These are phyloP conservation scores for Picea abies DNA, from an alignment of 83 land plant genomes.

Conservation along the genomic window DNA sequence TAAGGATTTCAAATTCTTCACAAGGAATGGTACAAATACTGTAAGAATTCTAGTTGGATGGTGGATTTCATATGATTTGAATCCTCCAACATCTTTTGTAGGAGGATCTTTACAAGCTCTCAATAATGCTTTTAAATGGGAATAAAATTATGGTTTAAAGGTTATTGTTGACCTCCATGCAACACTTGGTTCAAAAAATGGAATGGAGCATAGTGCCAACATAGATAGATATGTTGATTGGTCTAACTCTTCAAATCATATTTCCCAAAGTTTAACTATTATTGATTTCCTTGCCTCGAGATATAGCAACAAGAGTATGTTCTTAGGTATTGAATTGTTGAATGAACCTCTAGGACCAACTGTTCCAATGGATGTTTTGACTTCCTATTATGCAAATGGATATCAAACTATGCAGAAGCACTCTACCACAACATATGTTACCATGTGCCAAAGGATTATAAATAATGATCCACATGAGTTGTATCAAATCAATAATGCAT, in stretches of 20 bases:
- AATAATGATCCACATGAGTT: slow-evolving; percentile 46
- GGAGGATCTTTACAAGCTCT: slow-evolving; percentile 53
- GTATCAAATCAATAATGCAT: slow-evolving; percentile 49
- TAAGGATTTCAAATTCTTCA: slow-evolving; percentile 51
- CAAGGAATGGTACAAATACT: slow-evolving; percentile 50
- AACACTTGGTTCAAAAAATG: slow-evolving; percentile 78
- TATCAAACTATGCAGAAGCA: slow-evolving; percentile 68
- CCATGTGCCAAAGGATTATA: slow-evolving; percentile 59
- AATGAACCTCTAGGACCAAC: slow-evolving; percentile 69
- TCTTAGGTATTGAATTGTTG: slow-evolving; percentile 79
- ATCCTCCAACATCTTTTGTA: slow-evolving; percentile 36
- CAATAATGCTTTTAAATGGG: slow-evolving; percentile 71
- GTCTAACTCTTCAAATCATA: slow-evolving; percentile 24
- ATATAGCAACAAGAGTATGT: slow-evolving; percentile 56
- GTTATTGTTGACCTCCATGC: slow-evolving; percentile 64
- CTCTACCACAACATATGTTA: slow-evolving; percentile 51
- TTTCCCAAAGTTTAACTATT: not conserved
- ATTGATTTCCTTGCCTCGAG: slow-evolving; percentile 73
- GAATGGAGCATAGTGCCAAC: slow-evolving; percentile 86
- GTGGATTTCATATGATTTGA: slow-evolving; percentile 73
- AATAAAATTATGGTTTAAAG: not conserved
- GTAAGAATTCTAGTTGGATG: slow-evolving; percentile 76
- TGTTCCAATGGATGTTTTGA: slow-evolving; percentile 58
- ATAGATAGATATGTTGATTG: slow-evolving; percentile 68
- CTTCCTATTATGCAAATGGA: slow-evolving; percentile 64